These are phyloP conservation scores for Saccharomyces uvarum DNA, from an alignment of 1,139 yeast genomes.

Conservation along the genomic window DNA sequence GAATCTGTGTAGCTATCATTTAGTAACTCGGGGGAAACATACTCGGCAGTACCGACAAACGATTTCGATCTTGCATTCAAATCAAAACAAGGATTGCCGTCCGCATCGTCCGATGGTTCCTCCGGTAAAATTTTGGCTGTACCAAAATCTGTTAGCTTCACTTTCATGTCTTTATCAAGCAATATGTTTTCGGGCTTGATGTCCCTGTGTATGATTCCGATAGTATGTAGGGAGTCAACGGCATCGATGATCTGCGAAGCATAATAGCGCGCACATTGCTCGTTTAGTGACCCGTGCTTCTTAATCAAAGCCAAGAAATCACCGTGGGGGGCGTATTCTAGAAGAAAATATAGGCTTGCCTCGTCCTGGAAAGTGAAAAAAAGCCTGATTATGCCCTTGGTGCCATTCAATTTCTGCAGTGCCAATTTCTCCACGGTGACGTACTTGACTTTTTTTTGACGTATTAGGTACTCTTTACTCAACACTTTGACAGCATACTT, in stretches of 20 bases:
- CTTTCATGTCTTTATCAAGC: constrained; percentile 66
- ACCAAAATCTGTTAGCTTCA: constrained; percentile 90
- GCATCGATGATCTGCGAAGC: constrained; percentile 78
- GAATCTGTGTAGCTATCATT: constrained; percentile 77
- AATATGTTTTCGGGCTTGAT: constrained; percentile 86
- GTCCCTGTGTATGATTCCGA: constrained; percentile 86
- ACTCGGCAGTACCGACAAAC: constrained; percentile 61
- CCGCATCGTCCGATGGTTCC: constrained; percentile 36
- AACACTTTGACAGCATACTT: constrained; percentile 65
- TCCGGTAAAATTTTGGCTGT: constrained; percentile 71
- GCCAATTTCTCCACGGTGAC: constrained; percentile 71
- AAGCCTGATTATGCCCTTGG: constrained; percentile 61
- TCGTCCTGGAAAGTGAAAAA: constrained; percentile 74
- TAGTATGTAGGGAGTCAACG: constrained; percentile 69
- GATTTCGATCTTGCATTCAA: constrained; percentile 63
- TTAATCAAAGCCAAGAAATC: constrained; percentile 56
- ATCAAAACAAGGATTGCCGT: constrained; percentile 37
- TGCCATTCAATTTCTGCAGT: constrained; percentile 56
- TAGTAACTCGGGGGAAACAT: constrained; percentile 85
- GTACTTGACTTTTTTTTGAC: constrained; percentile 67
- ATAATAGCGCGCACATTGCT: constrained; percentile 45
- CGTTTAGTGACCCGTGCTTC: constrained; percentile 46
- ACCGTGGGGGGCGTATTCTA: constrained; percentile 73
- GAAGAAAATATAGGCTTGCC: constrained; percentile 57
- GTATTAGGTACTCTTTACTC: constrained; percentile 63